These are phyloP conservation scores for Ramaria rubella DNA, from an alignment of 768 basidiomycete genomes.

Conservation along the genomic window DNA sequence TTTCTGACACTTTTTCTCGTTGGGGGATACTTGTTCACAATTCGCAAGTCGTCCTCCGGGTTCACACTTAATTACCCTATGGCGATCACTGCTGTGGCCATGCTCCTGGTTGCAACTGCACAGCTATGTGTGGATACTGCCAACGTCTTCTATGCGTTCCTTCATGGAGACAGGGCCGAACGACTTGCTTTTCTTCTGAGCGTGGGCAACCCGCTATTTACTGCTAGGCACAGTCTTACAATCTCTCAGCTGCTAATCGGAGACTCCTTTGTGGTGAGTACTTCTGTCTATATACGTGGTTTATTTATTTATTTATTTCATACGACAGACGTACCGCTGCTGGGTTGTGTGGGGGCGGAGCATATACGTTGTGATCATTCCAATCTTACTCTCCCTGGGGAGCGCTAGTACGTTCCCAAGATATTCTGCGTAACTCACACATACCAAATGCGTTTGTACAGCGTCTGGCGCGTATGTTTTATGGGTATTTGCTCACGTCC, in stretches of 20 bases:
- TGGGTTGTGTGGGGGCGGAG: background rate
- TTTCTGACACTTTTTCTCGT: background rate
- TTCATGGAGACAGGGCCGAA: constrained; percentile 3
- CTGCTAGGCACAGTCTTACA: constrained; percentile 13
- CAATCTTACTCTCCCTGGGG: background rate
- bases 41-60: background rate
- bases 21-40: background rate
- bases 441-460: too few species aligned
- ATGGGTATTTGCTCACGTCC: background rate
- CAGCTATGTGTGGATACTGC: constrained; percentile 12
- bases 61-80: constrained; percentile 10
- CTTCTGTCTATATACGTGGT: background rate
- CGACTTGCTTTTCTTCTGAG: constrained; percentile 13
- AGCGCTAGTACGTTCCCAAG: background rate
- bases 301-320: background rate
- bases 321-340: background rate
- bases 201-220: constrained; percentile 12
- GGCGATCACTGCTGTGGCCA: constrained; percentile 7
- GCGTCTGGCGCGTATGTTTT: background rate
- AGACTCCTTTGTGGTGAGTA: background rate
- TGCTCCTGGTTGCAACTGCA: constrained; percentile 14
- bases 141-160: constrained; percentile 15
- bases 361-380: background rate
- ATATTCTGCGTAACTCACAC: background rate
- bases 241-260: background rate